Base-by-base conservation (phyloP, 495 filamentous ascomycete species). In the Trichoderma reesei region DNA sequence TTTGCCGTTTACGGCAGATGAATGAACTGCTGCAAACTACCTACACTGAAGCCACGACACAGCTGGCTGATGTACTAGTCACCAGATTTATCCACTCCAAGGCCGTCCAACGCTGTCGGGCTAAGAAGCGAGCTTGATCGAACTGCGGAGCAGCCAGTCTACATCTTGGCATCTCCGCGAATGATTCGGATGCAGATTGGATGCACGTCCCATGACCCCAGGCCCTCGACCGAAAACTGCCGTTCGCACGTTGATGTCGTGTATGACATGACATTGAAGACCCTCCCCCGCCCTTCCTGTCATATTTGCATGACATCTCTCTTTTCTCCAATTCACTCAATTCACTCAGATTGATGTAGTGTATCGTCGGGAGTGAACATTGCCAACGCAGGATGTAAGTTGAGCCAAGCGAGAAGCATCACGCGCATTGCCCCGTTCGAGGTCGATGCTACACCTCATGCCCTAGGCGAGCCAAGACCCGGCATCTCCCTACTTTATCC, bases 251-350 rank as follows among this genome's bases (percentile, higher is more conserved):
- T 26, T 33, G 20, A 56, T 56, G 31, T 10, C 51, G 31, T 56
- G 51, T 56, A 56, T 56, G 51, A 56, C 51, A 56, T 56, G 51
- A 56, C 51, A 56, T 56, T n/a, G 34, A 56, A 56, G 1, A 4
- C 16, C 51, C 8, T 11, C 34, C 51, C 31, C 51, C 51, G 51
- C 51, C 34, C 51, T 56, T 56, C 4, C 31, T 56, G 7, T 5
- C 51, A 14, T 34, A 18, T 3, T 18, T 48, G 44, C 44, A 48
- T 20, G 44, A 39, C 37, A 48, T 48, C 7, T 18, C 8, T 44
- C 41, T 16, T 44, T 7, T 8, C 46, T 31, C 46, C 10, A 8
- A 4, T 51, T 56, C 51, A 10, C 20, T 8, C 20, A 33, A 5
- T 31, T 31, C 26, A 11, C 48, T 54, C 18, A 9, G 48, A 20